phyloP scores from a whole-genome alignment of 2,329 filamentous ascomycete species.

The Xylariaceae sp. region DNA sequence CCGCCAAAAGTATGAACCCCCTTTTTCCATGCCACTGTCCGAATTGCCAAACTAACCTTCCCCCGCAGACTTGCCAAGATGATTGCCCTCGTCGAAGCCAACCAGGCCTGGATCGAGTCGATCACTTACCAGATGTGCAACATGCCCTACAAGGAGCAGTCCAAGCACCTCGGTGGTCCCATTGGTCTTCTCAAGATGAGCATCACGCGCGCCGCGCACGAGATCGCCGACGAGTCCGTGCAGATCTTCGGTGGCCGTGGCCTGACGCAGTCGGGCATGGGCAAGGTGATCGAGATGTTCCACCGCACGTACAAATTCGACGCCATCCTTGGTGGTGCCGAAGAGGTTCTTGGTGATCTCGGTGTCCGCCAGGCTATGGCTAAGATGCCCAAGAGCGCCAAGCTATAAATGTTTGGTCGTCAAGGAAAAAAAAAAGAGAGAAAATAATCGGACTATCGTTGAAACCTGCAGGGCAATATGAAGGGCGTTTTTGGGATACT shows the following conservation, averaged over 20 bases:
- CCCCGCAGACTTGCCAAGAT: conserved; percentile 67
- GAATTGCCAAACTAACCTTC: neutral
- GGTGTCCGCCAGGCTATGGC: conserved; percentile 81
- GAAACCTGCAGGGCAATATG: neutral
- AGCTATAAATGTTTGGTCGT: conserved; percentile 49
- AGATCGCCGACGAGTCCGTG: conserved; percentile 76
- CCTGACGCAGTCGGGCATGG: conserved; percentile 78
- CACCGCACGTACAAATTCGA: conserved; percentile 80
- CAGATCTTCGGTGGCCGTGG: conserved; percentile 83
- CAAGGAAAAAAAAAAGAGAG: neutral
- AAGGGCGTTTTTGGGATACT: too few species aligned
- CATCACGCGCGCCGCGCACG: conserved; percentile 69
- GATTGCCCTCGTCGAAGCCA: conserved; percentile 76
- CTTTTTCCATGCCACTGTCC: neutral
- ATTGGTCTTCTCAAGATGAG: conserved; percentile 80
- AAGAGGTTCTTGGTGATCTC: conserved; percentile 76
- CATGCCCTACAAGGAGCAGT: conserved; percentile 74
- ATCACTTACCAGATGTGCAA: conserved; percentile 85
- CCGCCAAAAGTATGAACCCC: conserved; percentile 59
- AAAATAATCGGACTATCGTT: neutral
- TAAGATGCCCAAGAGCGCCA: conserved; percentile 71
- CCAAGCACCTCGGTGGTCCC: conserved; percentile 69
- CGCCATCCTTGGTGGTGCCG: conserved; percentile 71
- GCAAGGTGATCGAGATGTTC: conserved; percentile 76
- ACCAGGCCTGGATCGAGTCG: conserved; percentile 78